Conservation (phyloP, 805 yeast genomes). For the Jamesozyma spencerorum region DNA sequence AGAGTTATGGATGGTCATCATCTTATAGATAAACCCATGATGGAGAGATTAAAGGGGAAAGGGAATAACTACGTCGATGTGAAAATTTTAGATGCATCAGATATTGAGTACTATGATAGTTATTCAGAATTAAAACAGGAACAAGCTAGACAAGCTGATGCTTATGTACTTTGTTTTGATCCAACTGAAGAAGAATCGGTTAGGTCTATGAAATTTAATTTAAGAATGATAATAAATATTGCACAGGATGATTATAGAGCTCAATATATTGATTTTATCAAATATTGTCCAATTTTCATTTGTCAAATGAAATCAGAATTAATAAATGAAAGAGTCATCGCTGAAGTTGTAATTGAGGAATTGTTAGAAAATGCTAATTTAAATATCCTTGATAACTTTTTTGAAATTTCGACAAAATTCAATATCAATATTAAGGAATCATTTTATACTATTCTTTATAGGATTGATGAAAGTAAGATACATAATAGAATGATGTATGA, state of each 20-base stretch:
- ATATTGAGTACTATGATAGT: conserved; percentile 8
- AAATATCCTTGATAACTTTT: conserved; percentile 6
- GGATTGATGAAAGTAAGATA: background rate
- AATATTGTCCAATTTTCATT: conserved; percentile 12
- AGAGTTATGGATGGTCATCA: too few species aligned
- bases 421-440: conserved; percentile 9
- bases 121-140: conserved; percentile 11
- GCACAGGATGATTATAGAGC: conserved; percentile 10
- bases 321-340: conserved; percentile 5
- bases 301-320: conserved; percentile 14
- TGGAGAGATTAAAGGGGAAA: too few species aligned
- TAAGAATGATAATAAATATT: background rate
- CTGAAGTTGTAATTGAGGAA: conserved; percentile 5
- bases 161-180: conserved; percentile 19
- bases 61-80: conserved; percentile 6
- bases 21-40: too few species aligned
- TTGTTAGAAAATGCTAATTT: conserved; percentile 9
- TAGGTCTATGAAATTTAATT: background rate
- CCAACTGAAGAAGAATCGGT: conserved; percentile 11
- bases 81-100: conserved; percentile 13
- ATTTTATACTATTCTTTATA: conserved; percentile 5
- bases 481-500: background rate
- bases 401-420: conserved; percentile 15
- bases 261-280: conserved; percentile 1
- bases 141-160: conserved; percentile 22